Base-by-base conservation (phyloP, 805 yeast genomes). In the Ogataea nitratoaversa region DNA sequence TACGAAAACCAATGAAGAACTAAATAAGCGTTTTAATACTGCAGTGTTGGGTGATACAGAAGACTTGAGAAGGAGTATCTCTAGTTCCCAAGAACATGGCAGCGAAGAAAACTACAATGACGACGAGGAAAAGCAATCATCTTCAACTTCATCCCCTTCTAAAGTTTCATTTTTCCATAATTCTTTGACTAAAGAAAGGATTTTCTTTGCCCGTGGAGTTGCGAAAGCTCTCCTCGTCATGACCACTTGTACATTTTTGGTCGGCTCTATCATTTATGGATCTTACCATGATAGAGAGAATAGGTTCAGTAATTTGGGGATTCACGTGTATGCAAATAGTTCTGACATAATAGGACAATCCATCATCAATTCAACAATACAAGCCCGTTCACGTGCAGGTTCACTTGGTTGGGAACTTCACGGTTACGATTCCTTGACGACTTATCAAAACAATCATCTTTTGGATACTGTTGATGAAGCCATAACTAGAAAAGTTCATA, bases 401-500 rank as follows among this genome's bases (percentile, higher is more conserved):
- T 13, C 35, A 13, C 24, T 33, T 19, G 36, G 36, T 17, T 33
- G 36, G 36, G 19, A 16, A 14, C 11, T 22, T 3, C 14, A 24
- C n/a, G 16, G 13, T 12, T 33, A 33, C 16, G 30, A 33, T 23
- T 20, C 28, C 11, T 33, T 33, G 30, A 14, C 14, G n/a, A 16
- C 9, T 9, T 33, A 33, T 22, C 36, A 23, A 11, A 5, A 12
- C 11, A 13, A 23, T 3, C 36, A 33, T 33, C 16, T 16, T 7
- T 13, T 23, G 20, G 19, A 23, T 24, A 9, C 30, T n/a, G 17
- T 23, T 8, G 24, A 27, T 13, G 42, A 30, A 18, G 30, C 29
- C 8, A 32, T 38, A 14, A 24, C 56, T 37, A 49, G 67, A 28
- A 62, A 61, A 42, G 67, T 80, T 3, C 77, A 72, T 48, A 72